Evolutionary conservation across 768 basidiomycete species (phyloP), one percentile per base, ranked within the genome.

Genomic region (Xerocomellus amylosporus): DNA sequence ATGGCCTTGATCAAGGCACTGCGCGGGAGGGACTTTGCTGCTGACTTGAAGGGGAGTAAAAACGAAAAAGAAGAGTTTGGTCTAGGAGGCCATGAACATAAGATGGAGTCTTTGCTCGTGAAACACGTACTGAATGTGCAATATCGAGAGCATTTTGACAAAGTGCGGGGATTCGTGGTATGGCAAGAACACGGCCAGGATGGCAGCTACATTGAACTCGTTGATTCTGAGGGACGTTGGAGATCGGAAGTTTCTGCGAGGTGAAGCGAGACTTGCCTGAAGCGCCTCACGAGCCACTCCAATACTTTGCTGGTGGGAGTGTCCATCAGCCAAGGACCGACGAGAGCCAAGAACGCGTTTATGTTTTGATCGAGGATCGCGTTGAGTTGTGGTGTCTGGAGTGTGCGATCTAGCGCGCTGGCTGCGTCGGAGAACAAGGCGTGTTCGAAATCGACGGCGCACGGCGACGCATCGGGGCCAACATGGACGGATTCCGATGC

Each of bases 141-240:
- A 74, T 62, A 99, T 93, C 2, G 89, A 84, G 24, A 97, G 77
- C 79, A 98, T 91, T 62, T 97, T 96, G 9, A 88, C 81, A 70
- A 98, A 98, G 68, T 98, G 93, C 0, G 90, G 86, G 5, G 95
- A 90, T 61, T 95, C 92, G 64, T 98, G 93, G 67, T 96, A 98
- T 0, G 97, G 97, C 30, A 98, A 74, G 72, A 98, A 98, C 22
- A 93, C 75, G 8, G 85, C 73, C 7, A 98, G 77, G 26, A 94
- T 66, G 22, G 81, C 79, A 50, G 87, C 81, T 50, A 95, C 79
- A 64, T 98, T 97, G 75, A 98, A 93, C 68, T 98, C 94, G 65
- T 98, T 81, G 26, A 98, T 84, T 68, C 96, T 98, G 17, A 50
- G 12, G 37, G 24, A 38, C 3, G 26, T 59, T 46, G 38, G 7